phyloP scores from a whole-genome alignment of 257 asterid species.

The Solanum ossicruentum region DNA sequence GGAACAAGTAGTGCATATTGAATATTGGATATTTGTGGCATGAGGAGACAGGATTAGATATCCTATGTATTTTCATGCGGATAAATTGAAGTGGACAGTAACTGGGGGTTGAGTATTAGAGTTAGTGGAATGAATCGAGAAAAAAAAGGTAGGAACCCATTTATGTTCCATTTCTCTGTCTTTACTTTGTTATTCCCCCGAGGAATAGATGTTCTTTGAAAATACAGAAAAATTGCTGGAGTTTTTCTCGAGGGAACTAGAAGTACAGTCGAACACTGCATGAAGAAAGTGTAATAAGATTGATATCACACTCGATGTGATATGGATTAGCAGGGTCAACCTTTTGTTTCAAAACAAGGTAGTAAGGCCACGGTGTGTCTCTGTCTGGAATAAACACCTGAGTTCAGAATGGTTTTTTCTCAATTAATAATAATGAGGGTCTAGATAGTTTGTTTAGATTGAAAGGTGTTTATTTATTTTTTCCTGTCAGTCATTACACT shows the following conservation, averaged over 20 bases:
- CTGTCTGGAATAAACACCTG: background rate
- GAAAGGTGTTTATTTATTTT: background rate
- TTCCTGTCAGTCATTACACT: background rate
- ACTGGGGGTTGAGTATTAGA: background rate
- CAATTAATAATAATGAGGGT: background rate
- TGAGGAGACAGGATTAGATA: background rate
- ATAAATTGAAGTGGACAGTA: background rate
- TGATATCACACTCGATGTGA: background rate
- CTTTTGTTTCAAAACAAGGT: background rate
- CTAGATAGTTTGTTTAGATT: background rate
- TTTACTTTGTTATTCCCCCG: background rate
- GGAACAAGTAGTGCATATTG: background rate
- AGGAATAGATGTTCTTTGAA: background rate
- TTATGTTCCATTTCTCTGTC: background rate
- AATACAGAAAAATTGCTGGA: background rate
- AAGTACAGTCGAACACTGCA: background rate
- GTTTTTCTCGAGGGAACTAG: background rate
- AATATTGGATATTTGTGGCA: background rate
- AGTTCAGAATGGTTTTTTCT: background rate
- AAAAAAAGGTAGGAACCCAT: background rate
- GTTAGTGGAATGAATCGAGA: background rate
- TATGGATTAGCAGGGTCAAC: background rate
- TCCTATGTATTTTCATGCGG: background rate
- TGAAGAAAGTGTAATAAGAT: background rate
- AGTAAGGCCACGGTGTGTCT: background rate